A percentile compares a stretch with the other conserved stretches of the same genome.
phyloP scores from a whole-genome alignment of 768 basidiomycete species.

The Macrolepiota dolichaula region DNA sequence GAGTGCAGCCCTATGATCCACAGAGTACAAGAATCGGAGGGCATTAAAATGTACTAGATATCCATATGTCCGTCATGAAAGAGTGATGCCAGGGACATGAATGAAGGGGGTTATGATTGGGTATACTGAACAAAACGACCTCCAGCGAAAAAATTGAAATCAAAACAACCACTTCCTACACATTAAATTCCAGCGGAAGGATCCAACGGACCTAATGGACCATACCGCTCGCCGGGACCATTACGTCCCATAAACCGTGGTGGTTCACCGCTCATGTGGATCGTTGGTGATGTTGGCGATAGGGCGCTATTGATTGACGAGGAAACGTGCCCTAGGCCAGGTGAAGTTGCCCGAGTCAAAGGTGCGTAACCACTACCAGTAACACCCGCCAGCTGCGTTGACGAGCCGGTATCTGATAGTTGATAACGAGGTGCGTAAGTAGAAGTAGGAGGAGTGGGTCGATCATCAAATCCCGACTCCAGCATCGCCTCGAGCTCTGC shows the following conservation, averaged over 20 bases:
- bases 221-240: constrained; percentile 40
- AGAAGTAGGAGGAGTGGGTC: constrained; percentile 45
- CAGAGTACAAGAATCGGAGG: constrained; percentile 17
- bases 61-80: constrained; percentile 31
- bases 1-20: constrained; percentile 12
- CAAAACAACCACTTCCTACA: constrained; percentile 18
- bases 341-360: constrained; percentile 48
- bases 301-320: constrained; percentile 27
- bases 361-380: constrained; percentile 55
- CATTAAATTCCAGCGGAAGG: constrained; percentile 51
- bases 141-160: constrained; percentile 20
- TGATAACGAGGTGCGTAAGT: constrained; percentile 57
- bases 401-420: constrained; percentile 48
- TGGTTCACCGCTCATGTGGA: constrained; percentile 20
- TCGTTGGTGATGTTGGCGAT: constrained; percentile 39
- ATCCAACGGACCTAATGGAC: constrained; percentile 59
- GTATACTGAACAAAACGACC: constrained; percentile 38
- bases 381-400: constrained; percentile 37
- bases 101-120: constrained; percentile 28
- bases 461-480: constrained; percentile 84
- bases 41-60: constrained; percentile 32
- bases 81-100: constrained; percentile 19
- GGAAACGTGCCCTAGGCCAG: constrained; percentile 20
- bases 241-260: constrained; percentile 14
- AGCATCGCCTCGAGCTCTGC: constrained; percentile 91